A percentile compares a stretch with the other conserved stretches of the same genome.
phyloP scores from a whole-genome alignment of 352 stramenopile genomes.

The Pilasporangium apinafurcum region DNA sequence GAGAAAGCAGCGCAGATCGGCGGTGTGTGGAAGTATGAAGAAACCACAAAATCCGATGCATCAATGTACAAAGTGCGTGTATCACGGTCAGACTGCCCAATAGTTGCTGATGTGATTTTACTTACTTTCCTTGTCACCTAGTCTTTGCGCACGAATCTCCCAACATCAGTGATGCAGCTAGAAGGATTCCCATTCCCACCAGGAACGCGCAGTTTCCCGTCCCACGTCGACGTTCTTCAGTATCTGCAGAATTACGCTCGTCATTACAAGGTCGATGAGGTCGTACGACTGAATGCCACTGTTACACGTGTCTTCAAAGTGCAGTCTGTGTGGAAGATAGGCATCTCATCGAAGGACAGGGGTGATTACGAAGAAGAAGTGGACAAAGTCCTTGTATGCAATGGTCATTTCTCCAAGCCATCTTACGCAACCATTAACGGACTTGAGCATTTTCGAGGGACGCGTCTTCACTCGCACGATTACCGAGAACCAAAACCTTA shows the following conservation, averaged over 20 bases:
- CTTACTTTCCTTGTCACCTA: slow-evolving; percentile 3
- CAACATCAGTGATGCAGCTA: slow-evolving; percentile 76
- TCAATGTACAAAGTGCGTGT: slow-evolving; percentile 60
- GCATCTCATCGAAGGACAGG: slow-evolving; percentile 23
- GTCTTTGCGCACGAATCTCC: slow-evolving; percentile 78
- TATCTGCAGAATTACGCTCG: slow-evolving; percentile 69
- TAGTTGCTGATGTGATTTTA: neutral
- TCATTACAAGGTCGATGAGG: slow-evolving; percentile 41
- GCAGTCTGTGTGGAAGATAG: slow-evolving; percentile 24
- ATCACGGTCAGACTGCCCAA: neutral
- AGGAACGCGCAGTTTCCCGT: slow-evolving; percentile 43
- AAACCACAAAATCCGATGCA: slow-evolving; percentile 28
- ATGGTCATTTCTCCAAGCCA: slow-evolving; percentile 68
- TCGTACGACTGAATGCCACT: slow-evolving; percentile 38
- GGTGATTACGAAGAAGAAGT: slow-evolving; percentile 54
- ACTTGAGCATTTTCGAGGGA: slow-evolving; percentile 38
- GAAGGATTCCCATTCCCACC: slow-evolving; percentile 60
- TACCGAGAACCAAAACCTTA: slow-evolving; percentile 44
- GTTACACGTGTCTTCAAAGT: slow-evolving; percentile 48
- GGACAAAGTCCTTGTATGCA: slow-evolving; percentile 74
- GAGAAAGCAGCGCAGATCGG: slow-evolving; percentile 57
- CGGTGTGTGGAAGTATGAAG: slow-evolving; percentile 78
- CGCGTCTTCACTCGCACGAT: slow-evolving; percentile 40
- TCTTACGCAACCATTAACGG: slow-evolving; percentile 39
- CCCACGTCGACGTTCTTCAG: slow-evolving; percentile 48